Evolutionary conservation across 768 basidiomycete genomes (phyloP).

Genomic region (Boletus rufocinnamomeus): DNA sequence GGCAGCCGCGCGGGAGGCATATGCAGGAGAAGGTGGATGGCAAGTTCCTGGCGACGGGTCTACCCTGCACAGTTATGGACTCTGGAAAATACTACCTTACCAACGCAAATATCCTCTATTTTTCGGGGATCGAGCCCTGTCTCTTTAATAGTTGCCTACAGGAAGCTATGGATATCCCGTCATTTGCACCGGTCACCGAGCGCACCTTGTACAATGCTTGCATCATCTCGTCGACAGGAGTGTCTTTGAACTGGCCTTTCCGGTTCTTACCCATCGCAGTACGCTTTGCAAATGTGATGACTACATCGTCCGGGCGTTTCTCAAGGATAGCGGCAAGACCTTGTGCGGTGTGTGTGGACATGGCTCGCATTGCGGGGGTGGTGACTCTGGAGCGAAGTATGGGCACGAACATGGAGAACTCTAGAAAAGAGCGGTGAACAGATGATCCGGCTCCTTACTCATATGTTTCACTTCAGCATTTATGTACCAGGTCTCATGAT

Average conservation of each 20-base stretch:
- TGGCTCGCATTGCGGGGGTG: constrained; percentile 23
- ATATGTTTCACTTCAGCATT: too few relatives aligned
- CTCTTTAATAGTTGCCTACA: constrained; percentile 64
- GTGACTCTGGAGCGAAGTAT: constrained; percentile 16
- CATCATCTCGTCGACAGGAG: constrained; percentile 84
- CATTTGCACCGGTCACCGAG: not conserved
- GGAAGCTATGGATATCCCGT: constrained; percentile 1
- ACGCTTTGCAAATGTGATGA: constrained; percentile 86
- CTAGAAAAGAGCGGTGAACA: not conserved
- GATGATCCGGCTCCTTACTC: constrained; percentile 7
- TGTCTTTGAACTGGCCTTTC: constrained; percentile 92
- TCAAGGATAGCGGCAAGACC: constrained; percentile 59
- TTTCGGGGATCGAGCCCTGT: constrained; percentile 67
- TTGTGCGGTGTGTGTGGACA: constrained; percentile 37
- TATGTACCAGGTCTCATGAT: constrained; percentile 9
- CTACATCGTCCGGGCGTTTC: constrained; percentile 81
- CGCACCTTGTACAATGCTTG: constrained; percentile 76
- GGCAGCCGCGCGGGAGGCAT: constrained; percentile 83
- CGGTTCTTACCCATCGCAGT: constrained; percentile 86
- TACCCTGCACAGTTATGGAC: not conserved
- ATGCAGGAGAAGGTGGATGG: constrained; percentile 79
- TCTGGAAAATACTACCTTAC: constrained; percentile 39
- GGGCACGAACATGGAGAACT: constrained; percentile 22
- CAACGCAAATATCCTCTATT: constrained; percentile 85
- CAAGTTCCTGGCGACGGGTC: constrained; percentile 60